Conservation (phyloP, 2,329 filamentous ascomycete genomes). For the Colletotrichum ledebouriae region DNA sequence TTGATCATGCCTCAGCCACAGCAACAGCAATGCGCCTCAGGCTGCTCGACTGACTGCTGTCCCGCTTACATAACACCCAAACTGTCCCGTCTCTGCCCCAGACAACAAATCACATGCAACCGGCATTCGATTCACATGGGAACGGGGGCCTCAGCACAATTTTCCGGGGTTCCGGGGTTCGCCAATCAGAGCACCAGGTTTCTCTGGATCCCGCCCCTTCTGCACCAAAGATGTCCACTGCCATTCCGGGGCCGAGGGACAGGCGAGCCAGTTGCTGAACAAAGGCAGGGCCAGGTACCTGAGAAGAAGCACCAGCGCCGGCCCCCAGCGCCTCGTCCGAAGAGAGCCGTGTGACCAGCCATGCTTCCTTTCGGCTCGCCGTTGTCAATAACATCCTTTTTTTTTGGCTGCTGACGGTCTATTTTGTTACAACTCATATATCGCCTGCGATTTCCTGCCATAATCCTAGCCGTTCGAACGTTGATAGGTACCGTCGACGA, state of each 20-base stretch:
- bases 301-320: background rate
- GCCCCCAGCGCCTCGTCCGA: slow-evolving; percentile 33
- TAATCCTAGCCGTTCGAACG: background rate
- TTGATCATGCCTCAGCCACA: background rate
- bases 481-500: slow-evolving; percentile 18
- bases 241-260: slow-evolving; percentile 41
- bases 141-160: slow-evolving; percentile 29
- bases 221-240: slow-evolving; percentile 24
- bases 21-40: background rate
- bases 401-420: slow-evolving; percentile 16
- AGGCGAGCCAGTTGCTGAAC: slow-evolving; percentile 27
- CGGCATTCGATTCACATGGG: slow-evolving; percentile 40
- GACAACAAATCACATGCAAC: slow-evolving; percentile 40
- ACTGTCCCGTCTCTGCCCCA: background rate
- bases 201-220: slow-evolving; percentile 13
- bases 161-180: slow-evolving; percentile 42
- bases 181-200: slow-evolving; percentile 25
- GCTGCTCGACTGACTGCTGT: too few relatives aligned
- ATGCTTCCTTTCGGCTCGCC: slow-evolving; percentile 16
- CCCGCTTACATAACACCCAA: background rate
- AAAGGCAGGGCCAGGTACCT: slow-evolving; percentile 8
- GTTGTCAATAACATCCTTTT: slow-evolving; percentile 13
- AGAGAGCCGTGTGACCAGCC: slow-evolving; percentile 34
- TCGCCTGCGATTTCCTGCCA: slow-evolving; percentile 6
- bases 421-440: background rate